phyloP scores from a whole-genome alignment of 768 basidiomycete species.

The Lentinula sp. region DNA sequence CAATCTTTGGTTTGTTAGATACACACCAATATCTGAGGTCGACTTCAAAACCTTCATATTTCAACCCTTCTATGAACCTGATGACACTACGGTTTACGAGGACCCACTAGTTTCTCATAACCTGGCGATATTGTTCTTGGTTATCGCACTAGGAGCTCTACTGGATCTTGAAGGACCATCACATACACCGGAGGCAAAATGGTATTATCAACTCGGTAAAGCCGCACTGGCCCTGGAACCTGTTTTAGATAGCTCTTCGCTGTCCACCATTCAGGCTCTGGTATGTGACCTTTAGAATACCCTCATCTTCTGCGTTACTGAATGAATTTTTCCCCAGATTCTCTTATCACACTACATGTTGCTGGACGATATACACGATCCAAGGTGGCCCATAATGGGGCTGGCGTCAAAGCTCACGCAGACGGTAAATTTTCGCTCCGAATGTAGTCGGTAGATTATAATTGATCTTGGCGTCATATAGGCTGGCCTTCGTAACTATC shows the following conservation, averaged over 20 bases:
- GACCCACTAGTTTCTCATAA: slow-evolving; percentile 40
- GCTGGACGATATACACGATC: slow-evolving; percentile 40
- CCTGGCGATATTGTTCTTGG: slow-evolving; percentile 54
- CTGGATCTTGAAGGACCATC: slow-evolving; percentile 52
- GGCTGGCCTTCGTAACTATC: slow-evolving; percentile 61
- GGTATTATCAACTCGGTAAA: slow-evolving; percentile 55
- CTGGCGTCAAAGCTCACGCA: slow-evolving; percentile 66
- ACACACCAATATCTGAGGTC: slow-evolving; percentile 54
- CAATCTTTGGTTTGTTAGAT: slow-evolving; percentile 31
- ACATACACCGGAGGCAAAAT: slow-evolving; percentile 47
- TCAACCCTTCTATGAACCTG: slow-evolving; percentile 43
- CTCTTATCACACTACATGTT: slow-evolving; percentile 47
- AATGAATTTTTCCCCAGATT: slow-evolving; percentile 27
- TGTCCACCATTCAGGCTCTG: slow-evolving; percentile 59
- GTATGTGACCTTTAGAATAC: slow-evolving; percentile 23
- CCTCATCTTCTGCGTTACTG: neutral
- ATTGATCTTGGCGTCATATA: slow-evolving; percentile 16
- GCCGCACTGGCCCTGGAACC: slow-evolving; percentile 57
- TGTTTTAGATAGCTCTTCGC: slow-evolving; percentile 56
- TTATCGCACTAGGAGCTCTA: slow-evolving; percentile 59
- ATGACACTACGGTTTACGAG: slow-evolving; percentile 14
- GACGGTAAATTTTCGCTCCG: slow-evolving; percentile 35
- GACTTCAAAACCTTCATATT: slow-evolving; percentile 52
- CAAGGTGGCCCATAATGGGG: slow-evolving; percentile 67
- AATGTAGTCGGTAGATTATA: neutral